These are phyloP conservation scores for Phylloporus sp. DNA, from an alignment of 1,284 basidiomycete genomes.

Conservation along the genomic window DNA sequence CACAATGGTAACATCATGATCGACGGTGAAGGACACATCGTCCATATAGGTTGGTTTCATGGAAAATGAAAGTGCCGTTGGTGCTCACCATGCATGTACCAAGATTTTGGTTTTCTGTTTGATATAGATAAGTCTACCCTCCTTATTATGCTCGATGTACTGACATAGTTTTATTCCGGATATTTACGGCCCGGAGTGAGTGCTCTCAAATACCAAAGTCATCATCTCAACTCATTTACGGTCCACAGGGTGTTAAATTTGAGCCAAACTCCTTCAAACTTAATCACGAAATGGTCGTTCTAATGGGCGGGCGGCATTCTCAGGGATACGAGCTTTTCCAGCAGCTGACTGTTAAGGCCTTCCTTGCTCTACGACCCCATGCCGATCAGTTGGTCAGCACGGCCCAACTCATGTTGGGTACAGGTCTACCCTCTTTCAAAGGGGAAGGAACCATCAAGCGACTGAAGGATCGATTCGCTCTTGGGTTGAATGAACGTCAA, in stretches of 20 bases:
- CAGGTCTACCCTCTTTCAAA: slow-evolving; percentile 95
- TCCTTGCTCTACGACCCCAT: slow-evolving; percentile 92
- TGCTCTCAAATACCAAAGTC: slow-evolving; percentile 14
- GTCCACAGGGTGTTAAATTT: slow-evolving; percentile 88
- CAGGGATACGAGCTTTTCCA: slow-evolving; percentile 95
- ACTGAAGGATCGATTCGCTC: slow-evolving; percentile 87
- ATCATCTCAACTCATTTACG: slow-evolving; percentile 17
- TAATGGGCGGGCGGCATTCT: slow-evolving; percentile 95
- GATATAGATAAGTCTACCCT: slow-evolving; percentile 87
- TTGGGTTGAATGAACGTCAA: slow-evolving; percentile 85
- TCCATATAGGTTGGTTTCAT: slow-evolving; percentile 81
- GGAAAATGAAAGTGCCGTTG: slow-evolving; percentile 5
- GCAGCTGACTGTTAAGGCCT: slow-evolving; percentile 94
- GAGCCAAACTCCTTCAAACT: slow-evolving; percentile 98
- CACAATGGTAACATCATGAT: slow-evolving; percentile 99
- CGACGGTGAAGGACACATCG: slow-evolving; percentile 93
- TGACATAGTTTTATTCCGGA: slow-evolving; percentile 29
- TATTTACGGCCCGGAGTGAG: slow-evolving; percentile 72
- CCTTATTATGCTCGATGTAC: slow-evolving; percentile 25
- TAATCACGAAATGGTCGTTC: slow-evolving; percentile 95
- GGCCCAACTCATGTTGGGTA: slow-evolving; percentile 93
- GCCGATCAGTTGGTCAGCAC: slow-evolving; percentile 90
- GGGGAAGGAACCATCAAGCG: slow-evolving; percentile 91
- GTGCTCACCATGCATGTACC: slow-evolving; percentile 10
- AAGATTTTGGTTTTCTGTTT: slow-evolving; percentile 98